Conservation (phyloP, 176 grass and related monocot genomes). For the Oryza meyeriana region DNA sequence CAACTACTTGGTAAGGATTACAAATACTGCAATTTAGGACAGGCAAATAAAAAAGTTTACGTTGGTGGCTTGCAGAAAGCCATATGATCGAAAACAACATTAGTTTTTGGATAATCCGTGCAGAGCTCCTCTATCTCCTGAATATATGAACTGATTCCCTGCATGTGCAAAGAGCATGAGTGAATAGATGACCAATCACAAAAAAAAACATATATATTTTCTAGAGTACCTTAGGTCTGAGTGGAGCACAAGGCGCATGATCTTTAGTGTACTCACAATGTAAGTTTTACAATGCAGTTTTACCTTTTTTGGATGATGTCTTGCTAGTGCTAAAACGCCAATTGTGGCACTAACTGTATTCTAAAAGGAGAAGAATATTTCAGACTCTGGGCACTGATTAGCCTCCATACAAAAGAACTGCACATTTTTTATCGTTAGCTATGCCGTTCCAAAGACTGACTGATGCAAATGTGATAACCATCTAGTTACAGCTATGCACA, state of each 20-base stretch:
- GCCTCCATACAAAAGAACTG: neutral
- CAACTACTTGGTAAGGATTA: neutral
- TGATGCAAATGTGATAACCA: neutral
- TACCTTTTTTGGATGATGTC: neutral
- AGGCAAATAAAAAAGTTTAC: constrained; percentile 34
- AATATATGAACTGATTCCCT: constrained; percentile 67
- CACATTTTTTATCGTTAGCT: neutral
- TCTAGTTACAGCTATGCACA: neutral
- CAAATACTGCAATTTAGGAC: neutral
- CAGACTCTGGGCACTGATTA: neutral
- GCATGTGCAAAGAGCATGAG: constrained; percentile 10
- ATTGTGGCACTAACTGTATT: neutral
- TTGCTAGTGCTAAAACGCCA: neutral
- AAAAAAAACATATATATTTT: neutral
- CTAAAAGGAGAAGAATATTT: neutral
- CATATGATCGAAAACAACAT: constrained; percentile 83
- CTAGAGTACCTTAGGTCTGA: neutral
- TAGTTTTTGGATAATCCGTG: constrained; percentile 58
- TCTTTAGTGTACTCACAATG: neutral
- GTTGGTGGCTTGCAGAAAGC: constrained; percentile 85
- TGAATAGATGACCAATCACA: neutral
- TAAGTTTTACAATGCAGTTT: neutral
- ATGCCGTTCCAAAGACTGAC: neutral
- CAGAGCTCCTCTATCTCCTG: constrained; percentile 82
- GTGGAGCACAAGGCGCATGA: neutral